A percentile compares a stretch with the other conserved stretches of the same genome.
Conservation (phyloP, 2,329 filamentous ascomycete species). For the Mollisia scopiformis region DNA sequence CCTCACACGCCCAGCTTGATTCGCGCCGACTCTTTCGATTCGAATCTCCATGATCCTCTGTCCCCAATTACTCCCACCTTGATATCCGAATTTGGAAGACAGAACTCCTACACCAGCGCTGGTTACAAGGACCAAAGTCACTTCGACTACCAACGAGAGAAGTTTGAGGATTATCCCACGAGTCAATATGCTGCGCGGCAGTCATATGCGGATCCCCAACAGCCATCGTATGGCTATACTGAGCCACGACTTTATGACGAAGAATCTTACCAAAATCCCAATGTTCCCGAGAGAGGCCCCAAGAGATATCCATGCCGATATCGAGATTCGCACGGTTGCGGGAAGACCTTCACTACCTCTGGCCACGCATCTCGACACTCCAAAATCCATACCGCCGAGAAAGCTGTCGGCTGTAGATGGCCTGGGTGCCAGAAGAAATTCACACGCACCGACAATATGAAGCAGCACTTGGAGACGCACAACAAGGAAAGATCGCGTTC, state of each 20-base stretch:
- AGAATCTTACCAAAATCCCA: conserved; percentile 20
- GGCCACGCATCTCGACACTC: conserved; percentile 84
- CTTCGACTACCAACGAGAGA: conserved; percentile 34
- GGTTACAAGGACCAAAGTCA: conserved; percentile 43
- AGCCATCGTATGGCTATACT: conserved; percentile 16
- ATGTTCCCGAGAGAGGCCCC: conserved; percentile 18
- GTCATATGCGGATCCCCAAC: conserved; percentile 13
- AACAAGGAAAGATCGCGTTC: conserved; percentile 55
- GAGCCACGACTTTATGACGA: conserved; percentile 29
- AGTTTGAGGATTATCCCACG: conserved; percentile 14
- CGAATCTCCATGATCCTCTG: conserved; percentile 55
- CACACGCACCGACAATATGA: conserved; percentile 85
- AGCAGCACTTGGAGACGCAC: conserved; percentile 80
- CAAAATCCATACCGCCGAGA: conserved; percentile 83
- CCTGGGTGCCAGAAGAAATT: conserved; percentile 78
- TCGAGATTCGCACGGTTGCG: conserved; percentile 71
- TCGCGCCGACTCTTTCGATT: conserved; percentile 65
- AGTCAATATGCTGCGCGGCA: conserved; percentile 15
- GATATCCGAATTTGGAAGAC: conserved; percentile 45
- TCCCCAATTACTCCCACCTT: conserved; percentile 59
- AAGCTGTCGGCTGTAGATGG: conserved; percentile 70
- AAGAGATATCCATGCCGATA: conserved; percentile 78
- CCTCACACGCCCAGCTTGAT: conserved; percentile 52
- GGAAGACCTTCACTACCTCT: conserved; percentile 82
- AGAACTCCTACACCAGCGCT: conserved; percentile 27